phyloP scores from a whole-genome alignment of 257 asterid species.

The Nemophila menziesii region DNA sequence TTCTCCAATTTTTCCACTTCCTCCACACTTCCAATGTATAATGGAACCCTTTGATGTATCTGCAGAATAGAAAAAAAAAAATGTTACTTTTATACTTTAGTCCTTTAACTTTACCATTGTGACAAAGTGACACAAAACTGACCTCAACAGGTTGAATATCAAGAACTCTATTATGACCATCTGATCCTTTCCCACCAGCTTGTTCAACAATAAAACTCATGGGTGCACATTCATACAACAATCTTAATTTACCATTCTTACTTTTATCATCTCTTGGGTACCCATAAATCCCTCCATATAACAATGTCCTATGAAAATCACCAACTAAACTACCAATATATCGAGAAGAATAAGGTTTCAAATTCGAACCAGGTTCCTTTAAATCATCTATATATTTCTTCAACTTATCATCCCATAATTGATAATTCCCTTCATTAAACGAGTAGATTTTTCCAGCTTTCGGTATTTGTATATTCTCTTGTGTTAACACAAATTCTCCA shows the following conservation, averaged over 20 bases:
- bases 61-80: no score
- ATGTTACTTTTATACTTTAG: no score
- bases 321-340: conserved; percentile 93
- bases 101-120: no score
- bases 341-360: conserved; percentile 85
- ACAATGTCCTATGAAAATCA: conserved; percentile 71
- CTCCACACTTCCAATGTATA: no score
- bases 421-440: conserved; percentile 89
- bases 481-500: conserved; percentile 86
- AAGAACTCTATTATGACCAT: conserved; percentile 63
- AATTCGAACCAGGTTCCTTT: conserved; percentile 83
- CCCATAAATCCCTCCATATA: conserved; percentile 90
- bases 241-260: conserved; percentile 81
- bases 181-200: conserved; percentile 97
- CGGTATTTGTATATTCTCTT: conserved; percentile 62
- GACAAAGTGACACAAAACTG: no score
- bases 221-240: conserved; percentile 92
- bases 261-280: conserved; percentile 74
- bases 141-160: conserved; percentile 89
- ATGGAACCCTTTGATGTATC: no score
- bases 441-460: conserved; percentile 74
- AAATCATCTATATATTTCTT: conserved; percentile 79
- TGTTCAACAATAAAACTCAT: conserved; percentile 95
- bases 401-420: conserved; percentile 74
- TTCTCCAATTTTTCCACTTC: no score